Percentiles rank a stretch among this genome's conserved stretches.
These are phyloP conservation scores for Tetragonia tetragonoides DNA, from an alignment of 148 eudicot species.

Conservation along the genomic window DNA sequence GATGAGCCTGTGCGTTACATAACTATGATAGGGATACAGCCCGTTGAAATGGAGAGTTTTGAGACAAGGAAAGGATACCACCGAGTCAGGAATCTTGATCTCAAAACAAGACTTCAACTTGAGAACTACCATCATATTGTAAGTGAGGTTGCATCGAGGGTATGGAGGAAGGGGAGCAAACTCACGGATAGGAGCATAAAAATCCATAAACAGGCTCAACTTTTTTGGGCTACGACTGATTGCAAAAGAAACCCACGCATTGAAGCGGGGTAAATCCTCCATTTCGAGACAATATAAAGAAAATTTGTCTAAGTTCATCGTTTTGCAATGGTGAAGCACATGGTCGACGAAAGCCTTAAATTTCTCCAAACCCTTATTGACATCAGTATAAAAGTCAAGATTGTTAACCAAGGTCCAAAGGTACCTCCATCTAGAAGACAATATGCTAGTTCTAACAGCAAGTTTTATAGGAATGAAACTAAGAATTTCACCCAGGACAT, in stretches of 20 bases:
- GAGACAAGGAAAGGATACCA: conserved; percentile 12
- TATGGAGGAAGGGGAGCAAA: background rate
- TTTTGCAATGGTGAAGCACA: conserved; percentile 11
- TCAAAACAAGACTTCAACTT: conserved; percentile 9
- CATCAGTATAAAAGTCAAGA: too few relatives aligned
- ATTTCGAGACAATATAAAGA: background rate
- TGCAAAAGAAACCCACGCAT: conserved; percentile 1
- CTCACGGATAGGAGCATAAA: background rate
- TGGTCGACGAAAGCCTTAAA: conserved; percentile 12
- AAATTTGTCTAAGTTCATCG: background rate
- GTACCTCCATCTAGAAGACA: conserved; percentile 18
- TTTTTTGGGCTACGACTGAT: background rate
- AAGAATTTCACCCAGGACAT: background rate
- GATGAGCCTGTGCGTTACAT: conserved; percentile 2
- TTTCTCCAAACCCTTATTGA: background rate
- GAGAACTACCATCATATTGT: conserved; percentile 4
- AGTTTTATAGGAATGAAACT: background rate
- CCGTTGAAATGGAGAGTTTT: background rate
- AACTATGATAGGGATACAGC: background rate
- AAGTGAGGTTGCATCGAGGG: conserved; percentile 1
- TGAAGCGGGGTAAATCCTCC: background rate
- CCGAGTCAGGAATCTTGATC: background rate
- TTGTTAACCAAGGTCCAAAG: background rate
- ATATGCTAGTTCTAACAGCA: conserved; percentile 16
- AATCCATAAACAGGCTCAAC: background rate